Base-by-base conservation (phyloP, 208 protist species). In the Leishmania martiniquensis region DNA sequence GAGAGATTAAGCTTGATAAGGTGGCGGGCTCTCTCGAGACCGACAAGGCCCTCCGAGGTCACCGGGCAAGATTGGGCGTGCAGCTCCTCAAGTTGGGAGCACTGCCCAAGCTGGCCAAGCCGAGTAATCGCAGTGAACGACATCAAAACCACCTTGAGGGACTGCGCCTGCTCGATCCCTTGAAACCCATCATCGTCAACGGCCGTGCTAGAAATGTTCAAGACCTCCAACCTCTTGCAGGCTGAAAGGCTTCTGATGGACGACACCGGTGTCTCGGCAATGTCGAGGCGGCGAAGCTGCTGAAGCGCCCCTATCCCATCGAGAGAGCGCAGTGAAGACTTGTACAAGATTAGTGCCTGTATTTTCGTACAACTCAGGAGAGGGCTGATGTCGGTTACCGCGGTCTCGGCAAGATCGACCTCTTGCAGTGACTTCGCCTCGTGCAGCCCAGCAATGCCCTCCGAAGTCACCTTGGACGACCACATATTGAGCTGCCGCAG, bases 1-100 rank as follows among this genome's bases (percentile, higher is more conserved):
- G 78, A 76, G 17, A 86, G 78, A 65, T 84, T 89, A 42, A 89
- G 72, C 71, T 86, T 86, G 0, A 42, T 9, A 9, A 89, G 59
- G 10, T 39, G 29, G 59, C 45, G 44, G 15, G 78, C 78, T 17
- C 57, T 57, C 55, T 89, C 81, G 22, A 89, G 71, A 17, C 75
- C 81, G 2, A 34, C 65, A 54, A 89, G n/a, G 20, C 77, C 85
- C 47, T 75, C 76, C 1, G 75, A 78, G 1, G 75, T 82, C 51
- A 89, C 72, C 10, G 73, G 63, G 52, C 62, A 81, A 37, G 63
- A 82, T 47, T 77, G 67, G 5, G 82, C 78, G 34, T 80, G 66
- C 67, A 89, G 20, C 78, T 89, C 81, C 72, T 84, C 76, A 29
- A 86, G 66, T 47, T 77, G 59, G 4, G 78, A 34, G 34, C 85